Percentiles rank a stretch among this genome's conserved stretches.
These are phyloP conservation scores for Corynascus novoguineensis DNA, from an alignment of 495 filamentous ascomycete species.

Conservation along the genomic window DNA sequence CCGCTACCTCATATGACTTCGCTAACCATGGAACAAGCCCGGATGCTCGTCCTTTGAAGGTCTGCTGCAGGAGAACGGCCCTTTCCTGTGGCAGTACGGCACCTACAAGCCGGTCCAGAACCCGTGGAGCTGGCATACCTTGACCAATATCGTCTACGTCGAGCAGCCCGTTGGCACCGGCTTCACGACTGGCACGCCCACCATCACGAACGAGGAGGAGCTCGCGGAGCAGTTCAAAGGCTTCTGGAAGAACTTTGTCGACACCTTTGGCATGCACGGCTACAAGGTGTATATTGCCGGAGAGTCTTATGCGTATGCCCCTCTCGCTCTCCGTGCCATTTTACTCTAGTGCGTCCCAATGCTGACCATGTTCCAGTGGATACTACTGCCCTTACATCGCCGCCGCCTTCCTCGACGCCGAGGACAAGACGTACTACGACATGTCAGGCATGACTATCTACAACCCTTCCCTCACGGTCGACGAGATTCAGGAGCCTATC, in stretches of 20 bases:
- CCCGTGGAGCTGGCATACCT: slow-evolving; percentile 63
- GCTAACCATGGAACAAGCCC: too few relatives aligned
- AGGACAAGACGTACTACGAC: slow-evolving; percentile 63
- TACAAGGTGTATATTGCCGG: slow-evolving; percentile 65
- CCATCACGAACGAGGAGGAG: slow-evolving; percentile 59
- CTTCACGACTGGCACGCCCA: slow-evolving; percentile 57
- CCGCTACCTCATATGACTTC: too few relatives aligned
- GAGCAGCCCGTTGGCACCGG: slow-evolving; percentile 78
- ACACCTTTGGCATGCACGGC: slow-evolving; percentile 58
- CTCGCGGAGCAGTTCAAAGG: slow-evolving; percentile 63
- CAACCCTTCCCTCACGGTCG: slow-evolving; percentile 57
- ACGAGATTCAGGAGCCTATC: slow-evolving; percentile 46
- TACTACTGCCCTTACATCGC: slow-evolving; percentile 77
- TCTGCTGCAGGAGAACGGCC: slow-evolving; percentile 70
- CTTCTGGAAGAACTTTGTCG: slow-evolving; percentile 65
- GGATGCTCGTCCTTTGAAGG: slow-evolving; percentile 67
- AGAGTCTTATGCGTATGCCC: slow-evolving; percentile 56
- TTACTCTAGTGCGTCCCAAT: neutral
- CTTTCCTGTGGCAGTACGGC: slow-evolving; percentile 68
- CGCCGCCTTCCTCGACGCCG: slow-evolving; percentile 62
- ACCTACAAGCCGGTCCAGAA: slow-evolving; percentile 59
- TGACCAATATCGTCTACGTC: slow-evolving; percentile 72
- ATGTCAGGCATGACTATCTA: slow-evolving; percentile 64
- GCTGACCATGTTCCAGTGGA: slow-evolving; percentile 36
- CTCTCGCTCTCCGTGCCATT: neutral